phyloP scores from a whole-genome alignment of 108 stramenopile species.

The Aurantiochytrium sp. region DNA sequence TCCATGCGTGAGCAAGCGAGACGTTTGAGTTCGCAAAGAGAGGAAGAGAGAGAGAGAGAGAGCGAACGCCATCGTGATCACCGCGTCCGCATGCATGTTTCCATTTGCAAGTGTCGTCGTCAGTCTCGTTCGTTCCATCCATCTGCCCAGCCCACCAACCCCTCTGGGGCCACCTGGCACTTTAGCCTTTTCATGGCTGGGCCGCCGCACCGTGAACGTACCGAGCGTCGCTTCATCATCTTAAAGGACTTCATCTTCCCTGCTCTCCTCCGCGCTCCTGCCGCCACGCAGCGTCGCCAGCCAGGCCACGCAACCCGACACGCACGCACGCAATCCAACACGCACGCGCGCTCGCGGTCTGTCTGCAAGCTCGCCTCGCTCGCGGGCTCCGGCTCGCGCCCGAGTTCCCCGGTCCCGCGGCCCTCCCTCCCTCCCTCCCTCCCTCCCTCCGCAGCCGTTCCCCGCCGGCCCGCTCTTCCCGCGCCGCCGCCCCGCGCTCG shows the following conservation, averaged over 20 bases:
- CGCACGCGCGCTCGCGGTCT: neutral
- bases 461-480: too few relatives aligned
- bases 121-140: too few relatives aligned
- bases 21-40: too few relatives aligned
- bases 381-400: neutral
- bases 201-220: neutral
- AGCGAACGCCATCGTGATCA: too few relatives aligned
- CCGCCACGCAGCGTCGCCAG: too few relatives aligned
- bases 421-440: too few relatives aligned
- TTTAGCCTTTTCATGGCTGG: neutral
- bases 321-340: neutral
- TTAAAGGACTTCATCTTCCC: neutral
- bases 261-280: too few relatives aligned
- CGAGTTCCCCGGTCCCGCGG: neutral
- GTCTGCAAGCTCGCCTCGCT: neutral
- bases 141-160: neutral
- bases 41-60: too few relatives aligned
- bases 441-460: too few relatives aligned
- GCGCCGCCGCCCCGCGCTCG: too few relatives aligned
- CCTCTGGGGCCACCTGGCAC: neutral
- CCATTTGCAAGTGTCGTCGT: too few relatives aligned
- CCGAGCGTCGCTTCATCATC: neutral
- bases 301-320: neutral
- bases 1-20: neutral
- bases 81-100: too few relatives aligned